Conservation (phyloP, 306 rosid species). For the Dicorynia guianensis region DNA sequence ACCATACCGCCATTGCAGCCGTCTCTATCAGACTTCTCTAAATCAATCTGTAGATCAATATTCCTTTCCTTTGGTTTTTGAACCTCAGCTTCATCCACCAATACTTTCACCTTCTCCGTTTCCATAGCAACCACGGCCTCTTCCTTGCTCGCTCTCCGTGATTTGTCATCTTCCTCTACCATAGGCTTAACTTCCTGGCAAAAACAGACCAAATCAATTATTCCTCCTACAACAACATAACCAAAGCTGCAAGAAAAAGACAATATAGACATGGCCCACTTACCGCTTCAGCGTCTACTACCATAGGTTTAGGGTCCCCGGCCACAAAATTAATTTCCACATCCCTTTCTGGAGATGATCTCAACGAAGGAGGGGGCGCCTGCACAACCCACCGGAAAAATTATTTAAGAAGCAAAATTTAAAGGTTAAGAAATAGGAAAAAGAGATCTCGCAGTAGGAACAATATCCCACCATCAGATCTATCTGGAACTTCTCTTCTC, state of each 20-base stretch:
- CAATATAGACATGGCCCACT: conserved; percentile 55
- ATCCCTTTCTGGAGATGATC: conserved; percentile 90
- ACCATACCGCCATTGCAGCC: conserved; percentile 42
- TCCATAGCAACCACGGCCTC: conserved; percentile 53
- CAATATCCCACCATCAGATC: conserved; percentile 87
- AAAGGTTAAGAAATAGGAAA: background rate
- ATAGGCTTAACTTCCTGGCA: conserved; percentile 71
- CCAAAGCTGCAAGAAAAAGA: background rate
- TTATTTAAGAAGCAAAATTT: background rate
- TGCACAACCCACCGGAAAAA: conserved; percentile 43
- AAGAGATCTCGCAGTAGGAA: conserved; percentile 8
- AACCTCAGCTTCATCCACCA: conserved; percentile 58
- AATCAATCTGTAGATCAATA: conserved; percentile 69
- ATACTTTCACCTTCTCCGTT: conserved; percentile 44
- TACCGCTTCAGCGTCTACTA: conserved; percentile 68
- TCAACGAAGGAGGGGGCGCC: conserved; percentile 80
- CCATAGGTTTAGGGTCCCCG: conserved; percentile 58
- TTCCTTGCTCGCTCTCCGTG: conserved; percentile 57
- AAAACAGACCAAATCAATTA: conserved; percentile 1
- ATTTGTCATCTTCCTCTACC: conserved; percentile 66
- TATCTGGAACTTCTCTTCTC: conserved; percentile 85
- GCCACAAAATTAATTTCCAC: conserved; percentile 62
- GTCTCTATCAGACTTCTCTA: conserved; percentile 78
- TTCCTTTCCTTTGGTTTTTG: conserved; percentile 68
- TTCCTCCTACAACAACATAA: background rate